Evolutionary conservation across 2,329 filamentous ascomycete species (phyloP), one percentile per base, ranked within the genome.

Genomic region (Penicillium sp.): DNA sequence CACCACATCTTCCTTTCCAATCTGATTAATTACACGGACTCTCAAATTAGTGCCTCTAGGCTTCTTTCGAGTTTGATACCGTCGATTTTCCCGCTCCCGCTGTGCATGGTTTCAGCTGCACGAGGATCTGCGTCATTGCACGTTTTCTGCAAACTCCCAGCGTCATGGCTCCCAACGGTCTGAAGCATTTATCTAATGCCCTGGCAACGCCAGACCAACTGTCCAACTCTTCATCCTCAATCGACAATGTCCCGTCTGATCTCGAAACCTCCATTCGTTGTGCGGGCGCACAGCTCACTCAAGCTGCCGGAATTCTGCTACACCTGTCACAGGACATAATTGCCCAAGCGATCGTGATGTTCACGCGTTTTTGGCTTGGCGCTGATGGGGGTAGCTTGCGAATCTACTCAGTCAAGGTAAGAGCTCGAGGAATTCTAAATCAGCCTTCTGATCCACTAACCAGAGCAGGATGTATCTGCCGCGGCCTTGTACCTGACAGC

Each of bases 301-400:
- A 79, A 58, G 70, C 77, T 3, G 78, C 78, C 10, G 78, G 78
- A 1, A 82, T 95, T 49, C 83, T 97, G 18, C 82, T 99, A 3
- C 85, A 90, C 46, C 81, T 97, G 38, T 89, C 91, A 7, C 92
- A 96, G 71, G 90, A 92, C 64, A 85, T 90, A 38, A 90, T 94
- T 38, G 89, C 92, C 5, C 89, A 92, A 68, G 90, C 92, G 3
- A 90, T 92, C 68, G 85, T 97, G 39, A 76, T 94, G 0, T 84
- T 96, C 34, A 87, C 88, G 50, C 84, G 93, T 14, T 94, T 91
- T 75, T 96, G 89, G 88, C 77, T 91, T 29, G 77, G 76, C 0
- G 61, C 74, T 16, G 76, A 78, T 50, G 76, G 76, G 6, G 76
- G 76, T 11, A 78, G 77, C 61, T 66, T 78, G 44, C 68, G 69